Conservation (phyloP, 1,139 yeast genomes). For the Magnusiomyces tetraspermus region DNA sequence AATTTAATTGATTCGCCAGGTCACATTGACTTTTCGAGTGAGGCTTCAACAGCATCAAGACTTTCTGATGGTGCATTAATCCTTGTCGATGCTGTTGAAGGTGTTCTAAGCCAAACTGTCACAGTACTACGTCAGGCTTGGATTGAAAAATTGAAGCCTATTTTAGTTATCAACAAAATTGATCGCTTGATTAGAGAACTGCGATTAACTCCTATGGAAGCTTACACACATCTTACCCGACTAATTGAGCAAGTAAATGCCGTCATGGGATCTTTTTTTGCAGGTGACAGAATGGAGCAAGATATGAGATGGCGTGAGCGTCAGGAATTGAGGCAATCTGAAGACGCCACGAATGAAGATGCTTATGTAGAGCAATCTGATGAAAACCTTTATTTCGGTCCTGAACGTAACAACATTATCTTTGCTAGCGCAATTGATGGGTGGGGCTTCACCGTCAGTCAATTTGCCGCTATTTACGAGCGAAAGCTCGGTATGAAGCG, state of each 20-base stretch:
- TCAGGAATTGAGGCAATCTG: slow-evolving; percentile 28
- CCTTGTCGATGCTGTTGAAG: slow-evolving; percentile 83
- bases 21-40: slow-evolving; percentile 93
- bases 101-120: slow-evolving; percentile 94
- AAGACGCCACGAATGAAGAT: slow-evolving; percentile 30
- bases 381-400: slow-evolving; percentile 77
- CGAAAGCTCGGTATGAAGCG: slow-evolving; percentile 78
- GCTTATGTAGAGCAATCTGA: slow-evolving; percentile 66
- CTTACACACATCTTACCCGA: slow-evolving; percentile 67
- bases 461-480: slow-evolving; percentile 80
- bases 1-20: slow-evolving; percentile 97
- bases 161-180: slow-evolving; percentile 85
- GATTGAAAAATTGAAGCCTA: slow-evolving; percentile 83
- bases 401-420: slow-evolving; percentile 82
- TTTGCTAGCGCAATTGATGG: slow-evolving; percentile 95
- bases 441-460: slow-evolving; percentile 92
- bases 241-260: slow-evolving; percentile 90
- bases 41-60: slow-evolving; percentile 91
- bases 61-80: slow-evolving; percentile 96
- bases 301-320: slow-evolving; percentile 76
- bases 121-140: slow-evolving; percentile 93
- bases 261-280: slow-evolving; percentile 84
- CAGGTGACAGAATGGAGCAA: slow-evolving; percentile 90
- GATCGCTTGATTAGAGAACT: slow-evolving; percentile 80
- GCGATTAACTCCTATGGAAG: slow-evolving; percentile 74